These are phyloP conservation scores for Podaxis sp. DNA, from an alignment of 768 basidiomycete genomes.

Conservation along the genomic window DNA sequence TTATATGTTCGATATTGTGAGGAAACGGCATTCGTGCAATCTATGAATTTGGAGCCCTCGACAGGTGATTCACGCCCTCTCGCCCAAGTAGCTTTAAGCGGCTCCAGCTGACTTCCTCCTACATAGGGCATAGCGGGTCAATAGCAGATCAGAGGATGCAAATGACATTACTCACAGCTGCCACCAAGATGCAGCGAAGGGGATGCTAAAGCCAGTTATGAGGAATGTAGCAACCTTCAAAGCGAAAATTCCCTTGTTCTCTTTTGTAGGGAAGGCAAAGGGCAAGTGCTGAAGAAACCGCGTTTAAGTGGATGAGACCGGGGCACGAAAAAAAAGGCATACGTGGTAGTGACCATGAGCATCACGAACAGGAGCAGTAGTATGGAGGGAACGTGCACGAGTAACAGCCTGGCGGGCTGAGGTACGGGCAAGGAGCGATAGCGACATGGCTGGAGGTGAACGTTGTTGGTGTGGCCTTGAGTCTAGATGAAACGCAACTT, in stretches of 20 bases:
- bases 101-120: slow-evolving; percentile 45
- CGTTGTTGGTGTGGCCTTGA: background rate
- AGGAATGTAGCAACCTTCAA: slow-evolving; percentile 50
- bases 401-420: slow-evolving; percentile 34
- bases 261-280: slow-evolving; percentile 47
- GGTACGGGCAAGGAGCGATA: slow-evolving; percentile 43
- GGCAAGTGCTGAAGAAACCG: slow-evolving; percentile 48
- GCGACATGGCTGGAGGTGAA: slow-evolving; percentile 31
- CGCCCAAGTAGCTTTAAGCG: slow-evolving; percentile 17
- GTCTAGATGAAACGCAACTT: background rate
- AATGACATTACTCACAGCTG: slow-evolving; percentile 59
- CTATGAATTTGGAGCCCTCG: background rate
- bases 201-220: slow-evolving; percentile 59
- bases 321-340: slow-evolving; percentile 21
- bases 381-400: slow-evolving; percentile 38
- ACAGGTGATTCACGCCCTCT: background rate
- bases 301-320: slow-evolving; percentile 7
- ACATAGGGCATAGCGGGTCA: slow-evolving; percentile 8
- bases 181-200: slow-evolving; percentile 58
- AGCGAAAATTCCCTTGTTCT: slow-evolving; percentile 50
- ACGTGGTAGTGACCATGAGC: slow-evolving; percentile 62
- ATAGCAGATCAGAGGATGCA: slow-evolving; percentile 1
- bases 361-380: slow-evolving; percentile 42
- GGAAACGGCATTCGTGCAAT: background rate
- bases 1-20: background rate